Base-by-base conservation (phyloP, 2,329 filamentous ascomycete species). In the Talaromyces sp. region DNA sequence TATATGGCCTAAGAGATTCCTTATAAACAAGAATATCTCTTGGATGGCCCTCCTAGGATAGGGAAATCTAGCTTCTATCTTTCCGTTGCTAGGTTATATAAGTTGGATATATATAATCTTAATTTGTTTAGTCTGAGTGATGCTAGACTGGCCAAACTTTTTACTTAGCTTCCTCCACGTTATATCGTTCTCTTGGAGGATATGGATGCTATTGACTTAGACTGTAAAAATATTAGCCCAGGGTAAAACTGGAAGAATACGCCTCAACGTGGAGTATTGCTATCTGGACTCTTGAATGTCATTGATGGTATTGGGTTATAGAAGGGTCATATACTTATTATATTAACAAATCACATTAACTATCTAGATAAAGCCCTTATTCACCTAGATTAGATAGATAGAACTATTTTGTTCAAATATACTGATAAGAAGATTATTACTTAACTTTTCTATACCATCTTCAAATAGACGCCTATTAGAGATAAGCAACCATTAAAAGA, bases 1-100 rank as follows among this genome's bases (percentile, higher is more conserved):
- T 96, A 97, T 60, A 72, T 88, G 0, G 89, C 91, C 69, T 85
- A 92, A 11, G 92, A 92, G 0, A 94, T 96, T 39, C 92, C 92
- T 0, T 95, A 96, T 74, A 86, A 92, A 16, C 84, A 92, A 4
- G 93, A 92, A 0, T 96, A 95, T 72, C 84, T 96, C 0, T 86
- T 96, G 16, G 83, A 93, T 69, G 92, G 92, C 0, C 91, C 91
- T 0, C 90, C 91, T 0, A 90, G 91, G 0, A 93, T 90, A 0
- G 91, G 91, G 14, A 94, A 94, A 77, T 90, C 87, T 49, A 90
- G 87, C 52, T 82, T 92, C 1, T 88, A 86, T 68, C 83, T 91
- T 50, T 89, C 89, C 0, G 81, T 91, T 60, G 88, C 89, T 0
- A 89, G 89, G 6, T 84, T 86, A 72, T 89, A 91, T 72, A 85